A percentile compares a stretch with the other conserved stretches of the same genome.
phyloP scores from a whole-genome alignment of 768 basidiomycete genomes.

The Suillus decipiens region DNA sequence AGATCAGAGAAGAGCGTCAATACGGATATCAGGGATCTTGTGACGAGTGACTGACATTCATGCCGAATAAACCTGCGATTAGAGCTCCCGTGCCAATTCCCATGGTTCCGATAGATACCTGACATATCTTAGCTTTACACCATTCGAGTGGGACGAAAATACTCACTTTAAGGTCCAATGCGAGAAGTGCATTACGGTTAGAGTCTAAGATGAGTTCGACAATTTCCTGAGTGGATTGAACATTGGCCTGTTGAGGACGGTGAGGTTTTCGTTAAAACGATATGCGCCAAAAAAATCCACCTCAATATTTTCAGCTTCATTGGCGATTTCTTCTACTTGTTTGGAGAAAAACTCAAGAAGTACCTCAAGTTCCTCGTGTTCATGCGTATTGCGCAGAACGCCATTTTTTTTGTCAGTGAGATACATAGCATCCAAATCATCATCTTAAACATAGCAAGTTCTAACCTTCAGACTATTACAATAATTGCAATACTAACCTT shows the following conservation, averaged over 20 bases:
- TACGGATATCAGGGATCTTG: conserved; percentile 3
- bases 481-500: conserved; percentile 53
- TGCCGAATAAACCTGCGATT: conserved; percentile 90
- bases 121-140: conserved; percentile 9
- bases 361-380: conserved; percentile 93
- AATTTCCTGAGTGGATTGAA: conserved; percentile 97
- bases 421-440: conserved; percentile 95
- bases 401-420: conserved; percentile 81
- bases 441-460: conserved; percentile 53
- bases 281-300: conserved; percentile 38
- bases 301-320: conserved; percentile 86
- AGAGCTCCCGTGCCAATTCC: conserved; percentile 91
- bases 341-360: conserved; percentile 94
- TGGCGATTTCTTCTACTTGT: conserved; percentile 96
- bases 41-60: conserved; percentile 72
- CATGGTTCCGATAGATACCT: conserved; percentile 94
- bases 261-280: conserved; percentile 2
- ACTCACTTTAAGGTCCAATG: conserved; percentile 83
- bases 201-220: conserved; percentile 96
- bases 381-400: conserved; percentile 58
- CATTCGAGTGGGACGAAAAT: neutral
- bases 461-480: neutral
- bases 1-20: conserved; percentile 18
- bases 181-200: conserved; percentile 89
- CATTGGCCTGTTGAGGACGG: conserved; percentile 63